Conservation (phyloP, 2,329 filamentous ascomycete genomes). For the Colletotrichum falcatum region DNA sequence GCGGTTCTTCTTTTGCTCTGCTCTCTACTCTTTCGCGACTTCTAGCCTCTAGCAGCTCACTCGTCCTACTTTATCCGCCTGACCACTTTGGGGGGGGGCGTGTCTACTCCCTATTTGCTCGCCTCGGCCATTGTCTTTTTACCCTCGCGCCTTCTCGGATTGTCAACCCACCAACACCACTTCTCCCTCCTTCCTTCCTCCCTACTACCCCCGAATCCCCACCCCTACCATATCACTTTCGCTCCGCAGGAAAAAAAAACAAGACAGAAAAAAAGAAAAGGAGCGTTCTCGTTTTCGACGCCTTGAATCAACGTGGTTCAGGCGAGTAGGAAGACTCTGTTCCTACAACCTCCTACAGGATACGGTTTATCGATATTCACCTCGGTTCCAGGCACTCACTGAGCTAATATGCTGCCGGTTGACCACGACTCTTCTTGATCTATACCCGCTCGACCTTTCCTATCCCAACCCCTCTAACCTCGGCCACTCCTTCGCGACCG, state of each 20-base stretch:
- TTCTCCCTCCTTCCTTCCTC: conserved; percentile 15
- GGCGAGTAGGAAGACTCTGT: conserved; percentile 29
- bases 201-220: background rate
- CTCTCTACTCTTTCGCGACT: conserved; percentile 25
- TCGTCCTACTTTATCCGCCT: conserved; percentile 39
- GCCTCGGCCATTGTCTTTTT: conserved; percentile 24
- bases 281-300: conserved; percentile 22
- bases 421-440: conserved; percentile 37
- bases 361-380: conserved; percentile 30
- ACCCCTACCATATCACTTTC: conserved; percentile 2
- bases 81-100: conserved; percentile 35
- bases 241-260: conserved; percentile 11
- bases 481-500: conserved; percentile 10
- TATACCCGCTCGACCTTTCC: conserved; percentile 28
- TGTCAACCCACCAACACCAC: conserved; percentile 25
- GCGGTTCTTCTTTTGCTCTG: conserved; percentile 30
- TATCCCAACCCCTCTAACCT: conserved; percentile 10
- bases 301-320: conserved; percentile 33
- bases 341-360: conserved; percentile 1
- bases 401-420: conserved; percentile 40
- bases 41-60: conserved; percentile 30
- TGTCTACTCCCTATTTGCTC: conserved; percentile 40
- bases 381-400: conserved; percentile 37
- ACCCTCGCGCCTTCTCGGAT: conserved; percentile 19
- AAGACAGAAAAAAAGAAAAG: background rate